Base-by-base conservation (phyloP, 140 eudicot genomes). In the Senecio squalidus region DNA sequence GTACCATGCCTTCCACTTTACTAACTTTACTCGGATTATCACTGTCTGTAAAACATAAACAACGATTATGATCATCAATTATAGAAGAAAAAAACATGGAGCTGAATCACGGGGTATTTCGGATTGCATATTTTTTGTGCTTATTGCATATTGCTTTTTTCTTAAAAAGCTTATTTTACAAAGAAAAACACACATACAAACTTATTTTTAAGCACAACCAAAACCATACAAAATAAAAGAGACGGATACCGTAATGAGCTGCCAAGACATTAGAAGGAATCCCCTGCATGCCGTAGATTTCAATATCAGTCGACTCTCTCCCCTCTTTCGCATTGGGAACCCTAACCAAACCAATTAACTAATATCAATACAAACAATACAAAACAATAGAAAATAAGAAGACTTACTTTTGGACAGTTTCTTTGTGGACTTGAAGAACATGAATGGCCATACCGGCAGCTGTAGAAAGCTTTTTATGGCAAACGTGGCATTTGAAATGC, bases 361-460 rank as follows among this genome's bases (percentile, higher is more conserved):
- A 1, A 33, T 9, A 15, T 22, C 11, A 23, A 25, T 6, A 23
- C 38, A 49, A 41, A 71, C 9, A 9, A 47, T 15, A 30, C 23
- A 22, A 36, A 20, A 38, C 13, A 14, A 15, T 7, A 48, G 25
- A 17, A 36, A 23, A 55, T 24, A 49, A 26, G 38, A 59, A 46
- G 27, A 54, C 69, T 46, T 72, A 91, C 98, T 86, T 91, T 38
- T 86, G 26, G n/a, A 91, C 96, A 8, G 80, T 80, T 67, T 91
- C 98, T 74, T 91, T 91, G 79, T 91, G 98, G 25, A 91, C 98
- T 77, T 91, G 98, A 22, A 91, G 83, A 34, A 91, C 98, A 63
- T 91, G 98, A 47, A 91, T 91, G 62, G 86, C 80, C 98, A 91
- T 91, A 68, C 98, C 98, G 23, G 96, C 85, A 18, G 98, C 98